Conservation (phyloP, 192 early-diverging fungal genomes). For the Jimgerdemannia flammicorona region DNA sequence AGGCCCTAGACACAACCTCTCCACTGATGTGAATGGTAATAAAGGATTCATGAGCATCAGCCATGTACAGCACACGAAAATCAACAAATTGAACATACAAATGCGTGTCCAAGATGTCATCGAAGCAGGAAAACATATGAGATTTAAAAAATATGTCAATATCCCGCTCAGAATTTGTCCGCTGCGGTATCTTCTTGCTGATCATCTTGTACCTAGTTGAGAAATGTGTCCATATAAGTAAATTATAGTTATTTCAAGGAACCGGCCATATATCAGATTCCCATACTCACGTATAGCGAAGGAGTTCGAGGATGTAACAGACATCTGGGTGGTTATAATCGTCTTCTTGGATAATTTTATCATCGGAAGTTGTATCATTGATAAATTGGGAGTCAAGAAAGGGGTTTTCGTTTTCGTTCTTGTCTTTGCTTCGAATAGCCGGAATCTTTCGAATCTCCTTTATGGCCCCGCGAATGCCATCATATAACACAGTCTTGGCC, state of each 20-base stretch:
- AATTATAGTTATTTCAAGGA: constrained; percentile 1
- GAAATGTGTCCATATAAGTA: neutral
- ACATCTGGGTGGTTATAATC: constrained; percentile 10
- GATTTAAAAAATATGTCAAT: constrained; percentile 11
- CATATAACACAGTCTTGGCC: neutral
- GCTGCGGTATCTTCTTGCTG: constrained; percentile 10
- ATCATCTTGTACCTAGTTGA: constrained; percentile 18
- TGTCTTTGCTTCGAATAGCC: neutral
- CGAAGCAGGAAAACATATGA: constrained; percentile 19
- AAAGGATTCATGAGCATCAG: constrained; percentile 12
- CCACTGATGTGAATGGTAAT: constrained; percentile 16
- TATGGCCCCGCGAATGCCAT: neutral
- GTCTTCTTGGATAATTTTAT: neutral
- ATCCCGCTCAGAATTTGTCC: constrained; percentile 12
- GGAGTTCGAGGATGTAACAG: constrained; percentile 18
- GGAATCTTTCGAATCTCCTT: neutral
- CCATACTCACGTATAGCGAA: constrained; percentile 11
- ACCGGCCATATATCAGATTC: neutral
- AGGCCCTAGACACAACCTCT: constrained; percentile 19
- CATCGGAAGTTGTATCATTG: neutral
- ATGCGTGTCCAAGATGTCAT: constrained; percentile 11
- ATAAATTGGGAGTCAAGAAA: neutral
- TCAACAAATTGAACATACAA: constrained; percentile 16
- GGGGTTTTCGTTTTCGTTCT: neutral
- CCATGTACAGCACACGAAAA: constrained; percentile 3